These are phyloP conservation scores for Alternaria gaisen DNA, from an alignment of 2,329 filamentous ascomycete species.

Conservation along the genomic window DNA sequence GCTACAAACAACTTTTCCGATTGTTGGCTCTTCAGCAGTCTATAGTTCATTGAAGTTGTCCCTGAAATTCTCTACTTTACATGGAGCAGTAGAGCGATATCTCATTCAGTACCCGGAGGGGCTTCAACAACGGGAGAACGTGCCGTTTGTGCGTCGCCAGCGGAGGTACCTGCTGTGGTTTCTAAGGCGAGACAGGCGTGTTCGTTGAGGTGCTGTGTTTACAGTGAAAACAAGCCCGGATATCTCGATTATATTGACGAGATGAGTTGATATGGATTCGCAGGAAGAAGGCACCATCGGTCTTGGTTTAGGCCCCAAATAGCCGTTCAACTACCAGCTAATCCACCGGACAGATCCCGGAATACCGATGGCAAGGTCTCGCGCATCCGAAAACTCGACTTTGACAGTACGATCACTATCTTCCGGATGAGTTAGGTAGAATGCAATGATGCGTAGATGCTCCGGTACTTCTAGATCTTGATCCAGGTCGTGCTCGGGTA, in stretches of 20 bases:
- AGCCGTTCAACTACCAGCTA: constrained; percentile 5
- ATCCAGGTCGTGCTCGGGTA: not conserved
- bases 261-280: not conserved
- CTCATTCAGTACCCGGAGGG: not conserved
- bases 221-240: not conserved
- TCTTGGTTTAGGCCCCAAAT: not conserved
- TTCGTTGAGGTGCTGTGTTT: not conserved
- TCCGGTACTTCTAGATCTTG: constrained; percentile 32
- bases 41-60: not conserved
- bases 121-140: not conserved
- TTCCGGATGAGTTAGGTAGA: constrained; percentile 31
- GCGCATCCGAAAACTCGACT: constrained; percentile 32
- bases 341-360: constrained; percentile 24
- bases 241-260: not conserved
- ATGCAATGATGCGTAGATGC: constrained; percentile 27
- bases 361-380: constrained; percentile 24
- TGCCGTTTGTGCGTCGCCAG: not conserved
- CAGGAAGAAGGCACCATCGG: not conserved
- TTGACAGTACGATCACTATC: constrained; percentile 26
- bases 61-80: not conserved
- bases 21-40: not conserved
- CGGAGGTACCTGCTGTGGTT: not conserved
- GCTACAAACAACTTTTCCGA: not conserved
- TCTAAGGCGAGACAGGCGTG: not conserved
- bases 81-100: not conserved